Base-by-base conservation (phyloP, 1,284 basidiomycete genomes). In the Fomes fomentarius region DNA sequence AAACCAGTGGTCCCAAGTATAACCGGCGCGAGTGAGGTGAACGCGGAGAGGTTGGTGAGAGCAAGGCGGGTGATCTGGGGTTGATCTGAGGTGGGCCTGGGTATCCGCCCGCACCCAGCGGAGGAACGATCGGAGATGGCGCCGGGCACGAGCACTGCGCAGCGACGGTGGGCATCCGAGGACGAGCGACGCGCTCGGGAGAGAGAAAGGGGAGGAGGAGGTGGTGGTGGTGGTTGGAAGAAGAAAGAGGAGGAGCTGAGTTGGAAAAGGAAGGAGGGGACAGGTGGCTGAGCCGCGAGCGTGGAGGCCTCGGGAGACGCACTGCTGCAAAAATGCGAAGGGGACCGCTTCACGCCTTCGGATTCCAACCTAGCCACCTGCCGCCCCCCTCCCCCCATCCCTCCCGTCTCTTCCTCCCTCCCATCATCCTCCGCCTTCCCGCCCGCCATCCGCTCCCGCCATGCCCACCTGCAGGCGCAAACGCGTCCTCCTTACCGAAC, bases 391-490 rank as follows among this genome's bases (percentile, higher is more conserved):
- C 49, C 60, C 62, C 67, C 62, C 56, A 54, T 54, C 40, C 63
- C 52, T 57, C 57, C 61, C 59, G 62, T 54, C 60, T 58, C 58
- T 55, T 54, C 57, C 58, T 56, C 60, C 42, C 50, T 57, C 61
- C 52, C 58, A 50, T 54, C 47, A 25, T 31, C 50, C n/a, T 31
- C 37, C 43, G 43, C 47, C 49, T 30, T 25, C 48, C 41, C 45
- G 28, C 45, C 19, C 22, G 59, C 60, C 45, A 48, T 58, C 60
- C 57, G 56, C 58, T 38, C 33, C 60, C 57, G 58, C 61, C 62
- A 95, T 95, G 93, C 92, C 93, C 63, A 90, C 91, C 69, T 91
- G 92, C 75, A 88, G 93, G 66, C 87, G 93, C 75, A 95, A 95
- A 75, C 87, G 91, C 75, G 93, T 95, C 65, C 82, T 94, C 66